Percentiles rank a stretch among this genome's conserved stretches.
phyloP scores from a whole-genome alignment of 352 stramenopile genomes.

The Aphanomyces astaci region DNA sequence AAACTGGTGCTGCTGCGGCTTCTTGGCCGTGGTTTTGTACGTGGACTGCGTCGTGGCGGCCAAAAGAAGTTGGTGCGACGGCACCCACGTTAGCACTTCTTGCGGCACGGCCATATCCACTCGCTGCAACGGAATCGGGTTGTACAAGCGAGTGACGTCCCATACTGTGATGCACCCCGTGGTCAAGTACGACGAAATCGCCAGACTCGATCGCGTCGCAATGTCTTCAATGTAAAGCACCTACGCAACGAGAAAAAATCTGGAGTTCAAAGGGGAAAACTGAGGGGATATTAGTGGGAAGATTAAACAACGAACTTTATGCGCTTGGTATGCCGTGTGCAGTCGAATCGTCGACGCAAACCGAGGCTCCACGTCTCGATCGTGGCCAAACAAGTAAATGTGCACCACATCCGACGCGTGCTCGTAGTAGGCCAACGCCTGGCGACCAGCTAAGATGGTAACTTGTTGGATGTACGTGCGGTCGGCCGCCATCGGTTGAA shows the following conservation, averaged over 20 bases:
- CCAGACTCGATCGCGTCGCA: slow-evolving; percentile 32
- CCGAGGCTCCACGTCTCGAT: slow-evolving; percentile 48
- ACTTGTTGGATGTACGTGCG: slow-evolving; percentile 47
- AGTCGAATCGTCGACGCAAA: slow-evolving; percentile 56
- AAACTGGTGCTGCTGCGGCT: not conserved
- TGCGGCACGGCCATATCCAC: slow-evolving; percentile 45
- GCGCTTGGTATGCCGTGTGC: slow-evolving; percentile 69
- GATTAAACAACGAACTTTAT: slow-evolving; percentile 28
- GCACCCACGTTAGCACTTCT: slow-evolving; percentile 51
- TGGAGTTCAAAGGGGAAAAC: too few relatives aligned
- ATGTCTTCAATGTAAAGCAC: slow-evolving; percentile 55
- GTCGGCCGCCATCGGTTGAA: slow-evolving; percentile 33
- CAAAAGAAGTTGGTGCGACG: slow-evolving; percentile 41
- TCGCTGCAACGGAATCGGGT: slow-evolving; percentile 53
- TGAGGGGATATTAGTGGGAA: too few relatives aligned
- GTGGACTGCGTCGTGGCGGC: slow-evolving; percentile 21
- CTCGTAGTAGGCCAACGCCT: slow-evolving; percentile 65
- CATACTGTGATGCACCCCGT: slow-evolving; percentile 52
- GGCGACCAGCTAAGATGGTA: slow-evolving; percentile 36
- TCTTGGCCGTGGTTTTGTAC: not conserved
- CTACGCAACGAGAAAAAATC: too few relatives aligned
- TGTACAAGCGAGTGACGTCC: slow-evolving; percentile 38
- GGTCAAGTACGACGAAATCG: slow-evolving; percentile 43
- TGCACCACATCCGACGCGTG: slow-evolving; percentile 55
- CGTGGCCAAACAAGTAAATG: slow-evolving; percentile 53